A percentile compares a stretch with the other conserved stretches of the same genome.
These are phyloP conservation scores for Aspergillus fischeri DNA, from an alignment of 2,329 filamentous ascomycete species.

Conservation along the genomic window DNA sequence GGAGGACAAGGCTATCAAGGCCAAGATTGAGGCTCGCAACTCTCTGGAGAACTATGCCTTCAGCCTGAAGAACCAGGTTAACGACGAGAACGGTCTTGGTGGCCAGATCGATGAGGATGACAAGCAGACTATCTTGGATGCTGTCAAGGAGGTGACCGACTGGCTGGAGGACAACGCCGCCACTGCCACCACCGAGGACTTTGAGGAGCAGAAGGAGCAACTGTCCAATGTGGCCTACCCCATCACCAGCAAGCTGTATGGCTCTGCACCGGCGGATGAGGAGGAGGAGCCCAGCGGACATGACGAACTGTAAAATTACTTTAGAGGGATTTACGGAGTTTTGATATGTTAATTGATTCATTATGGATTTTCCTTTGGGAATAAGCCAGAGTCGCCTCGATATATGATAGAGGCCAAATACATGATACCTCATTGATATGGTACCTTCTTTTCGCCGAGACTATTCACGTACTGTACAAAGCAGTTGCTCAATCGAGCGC, in stretches of 20 bases:
- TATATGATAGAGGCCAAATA: neutral
- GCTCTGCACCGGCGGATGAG: conserved; percentile 59
- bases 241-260: conserved; percentile 97
- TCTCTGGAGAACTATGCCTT: conserved; percentile 98
- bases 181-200: conserved; percentile 84
- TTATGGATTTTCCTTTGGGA: conserved; percentile 18
- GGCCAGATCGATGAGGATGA: conserved; percentile 98
- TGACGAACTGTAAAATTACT: conserved; percentile 69
- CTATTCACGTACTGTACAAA: neutral
- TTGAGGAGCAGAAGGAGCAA: conserved; percentile 99
- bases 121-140: conserved; percentile 93
- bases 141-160: conserved; percentile 93
- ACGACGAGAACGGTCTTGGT: conserved; percentile 92
- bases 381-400: conserved; percentile 4
- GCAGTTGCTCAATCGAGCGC: too few species aligned
- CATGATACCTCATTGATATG: neutral
- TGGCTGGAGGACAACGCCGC: conserved; percentile 96
- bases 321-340: conserved; percentile 37
- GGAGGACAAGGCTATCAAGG: conserved; percentile 96
- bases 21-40: conserved; percentile 95
- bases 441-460: neutral
- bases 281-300: conserved; percentile 68
- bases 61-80: conserved; percentile 98
- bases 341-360: conserved; percentile 21
- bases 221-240: conserved; percentile 94